Conservation (phyloP, 108 stramenopile genomes). For the Cylindrotheca closterium region DNA sequence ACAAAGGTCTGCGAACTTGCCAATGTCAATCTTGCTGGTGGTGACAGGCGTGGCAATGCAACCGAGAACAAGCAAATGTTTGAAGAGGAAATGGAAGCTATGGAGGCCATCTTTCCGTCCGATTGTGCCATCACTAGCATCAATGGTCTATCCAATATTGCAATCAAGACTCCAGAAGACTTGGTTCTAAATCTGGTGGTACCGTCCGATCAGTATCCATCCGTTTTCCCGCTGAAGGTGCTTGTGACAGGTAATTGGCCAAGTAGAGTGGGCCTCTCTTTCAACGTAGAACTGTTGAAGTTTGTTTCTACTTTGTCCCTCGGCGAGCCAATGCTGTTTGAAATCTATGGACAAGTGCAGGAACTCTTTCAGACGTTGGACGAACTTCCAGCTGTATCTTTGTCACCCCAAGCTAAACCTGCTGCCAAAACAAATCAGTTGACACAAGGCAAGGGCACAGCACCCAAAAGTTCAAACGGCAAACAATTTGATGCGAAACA, state of each 20-base stretch:
- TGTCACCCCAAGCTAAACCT: too few relatives aligned
- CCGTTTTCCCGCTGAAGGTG: slow-evolving; percentile 19
- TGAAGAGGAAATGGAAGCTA: slow-evolving; percentile 69
- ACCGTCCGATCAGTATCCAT: slow-evolving; percentile 10
- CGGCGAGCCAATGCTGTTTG: slow-evolving; percentile 66
- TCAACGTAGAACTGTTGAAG: slow-evolving; percentile 44
- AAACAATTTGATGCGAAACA: neutral
- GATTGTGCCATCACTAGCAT: slow-evolving; percentile 21
- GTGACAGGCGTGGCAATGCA: slow-evolving; percentile 15
- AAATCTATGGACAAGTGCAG: slow-evolving; percentile 60
- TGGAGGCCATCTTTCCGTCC: slow-evolving; percentile 66
- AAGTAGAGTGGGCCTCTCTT: slow-evolving; percentile 21
- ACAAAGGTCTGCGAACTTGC: slow-evolving; percentile 24
- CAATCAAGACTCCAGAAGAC: slow-evolving; percentile 24
- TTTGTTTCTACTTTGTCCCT: slow-evolving; percentile 30
- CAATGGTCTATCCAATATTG: neutral
- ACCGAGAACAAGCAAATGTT: slow-evolving; percentile 36
- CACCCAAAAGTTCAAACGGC: too few relatives aligned
- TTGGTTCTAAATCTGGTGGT: slow-evolving; percentile 1
- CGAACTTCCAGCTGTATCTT: slow-evolving; percentile 16
- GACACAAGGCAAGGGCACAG: too few relatives aligned
- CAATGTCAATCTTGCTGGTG: slow-evolving; percentile 3
- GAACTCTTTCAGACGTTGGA: slow-evolving; percentile 31
- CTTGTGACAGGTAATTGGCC: slow-evolving; percentile 10
- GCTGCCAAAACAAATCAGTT: neutral